A percentile compares a stretch with the other conserved stretches of the same genome.
phyloP scores from a whole-genome alignment of 2,329 filamentous ascomycete species.

The Rachicladosporium sp. region DNA sequence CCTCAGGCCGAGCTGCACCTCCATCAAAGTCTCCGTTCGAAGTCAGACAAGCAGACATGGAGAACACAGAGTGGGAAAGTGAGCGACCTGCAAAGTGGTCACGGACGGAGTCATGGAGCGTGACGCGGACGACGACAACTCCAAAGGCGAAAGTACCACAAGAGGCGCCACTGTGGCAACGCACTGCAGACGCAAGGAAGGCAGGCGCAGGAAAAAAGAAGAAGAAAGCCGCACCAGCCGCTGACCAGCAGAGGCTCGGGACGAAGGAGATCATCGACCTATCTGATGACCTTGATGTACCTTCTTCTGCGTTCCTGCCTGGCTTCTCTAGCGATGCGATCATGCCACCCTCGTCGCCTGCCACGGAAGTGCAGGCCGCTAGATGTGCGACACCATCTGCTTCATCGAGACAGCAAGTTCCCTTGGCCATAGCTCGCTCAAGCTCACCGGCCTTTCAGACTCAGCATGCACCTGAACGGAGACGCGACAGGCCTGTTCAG shows the following conservation, averaged over 20 bases:
- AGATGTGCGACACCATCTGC: background rate
- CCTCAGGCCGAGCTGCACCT: slow-evolving; percentile 48
- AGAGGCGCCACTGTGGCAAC: slow-evolving; percentile 14
- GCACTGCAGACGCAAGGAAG: slow-evolving; percentile 16
- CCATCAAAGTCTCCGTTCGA: slow-evolving; percentile 55
- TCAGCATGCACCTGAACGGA: slow-evolving; percentile 1
- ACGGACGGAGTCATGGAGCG: slow-evolving; percentile 10
- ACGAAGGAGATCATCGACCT: slow-evolving; percentile 24
- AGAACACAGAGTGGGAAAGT: slow-evolving; percentile 21
- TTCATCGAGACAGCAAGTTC: slow-evolving; percentile 8
- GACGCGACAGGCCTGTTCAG: too few relatives aligned
- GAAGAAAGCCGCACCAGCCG: slow-evolving; percentile 8
- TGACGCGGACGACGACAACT: slow-evolving; percentile 9
- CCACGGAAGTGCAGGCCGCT: slow-evolving; percentile 6
- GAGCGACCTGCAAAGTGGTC: slow-evolving; percentile 28
- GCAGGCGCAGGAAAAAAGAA: background rate
- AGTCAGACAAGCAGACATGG: slow-evolving; percentile 28
- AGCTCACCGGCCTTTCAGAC: slow-evolving; percentile 22
- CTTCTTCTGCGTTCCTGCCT: slow-evolving; percentile 14
- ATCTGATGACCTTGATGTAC: slow-evolving; percentile 22
- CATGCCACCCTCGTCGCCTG: slow-evolving; percentile 12
- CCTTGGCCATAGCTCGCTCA: slow-evolving; percentile 13
- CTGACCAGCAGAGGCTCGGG: slow-evolving; percentile 12
- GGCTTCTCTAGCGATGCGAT: slow-evolving; percentile 17
- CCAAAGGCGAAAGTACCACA: slow-evolving; percentile 6